A percentile compares a stretch with the other conserved stretches of the same genome.
phyloP scores from a whole-genome alignment of 129 eudicot species.

The Lactuca sativa region DNA sequence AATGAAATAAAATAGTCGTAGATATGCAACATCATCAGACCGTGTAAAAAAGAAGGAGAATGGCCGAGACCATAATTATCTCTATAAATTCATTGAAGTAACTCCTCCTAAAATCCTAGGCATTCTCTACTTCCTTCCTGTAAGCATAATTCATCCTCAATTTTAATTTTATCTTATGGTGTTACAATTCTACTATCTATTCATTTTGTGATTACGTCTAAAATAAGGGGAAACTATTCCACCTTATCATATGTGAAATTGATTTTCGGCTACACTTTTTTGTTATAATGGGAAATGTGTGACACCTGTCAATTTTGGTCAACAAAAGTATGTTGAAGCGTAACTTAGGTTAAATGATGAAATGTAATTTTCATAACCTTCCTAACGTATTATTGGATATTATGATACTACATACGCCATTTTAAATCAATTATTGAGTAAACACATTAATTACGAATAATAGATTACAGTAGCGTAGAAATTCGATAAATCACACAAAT shows the following conservation, averaged over 20 bases:
- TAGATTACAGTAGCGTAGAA: too few relatives aligned
- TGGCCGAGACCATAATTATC: constrained; percentile 62
- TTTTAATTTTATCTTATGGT: not conserved
- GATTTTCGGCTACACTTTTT: not conserved
- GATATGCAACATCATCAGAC: constrained; percentile 32
- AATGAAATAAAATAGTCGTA: constrained; percentile 26
- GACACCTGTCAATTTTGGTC: not conserved
- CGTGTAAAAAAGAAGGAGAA: constrained; percentile 64
- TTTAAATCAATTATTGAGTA: too few relatives aligned
- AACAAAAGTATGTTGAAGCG: not conserved
- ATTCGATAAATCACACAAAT: too few relatives aligned
- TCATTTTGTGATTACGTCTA: not conserved
- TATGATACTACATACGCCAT: too few relatives aligned
- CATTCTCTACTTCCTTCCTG: constrained; percentile 75
- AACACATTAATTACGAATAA: too few relatives aligned
- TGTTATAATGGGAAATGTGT: not conserved
- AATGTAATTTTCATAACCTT: too few relatives aligned
- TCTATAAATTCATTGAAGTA: constrained; percentile 81
- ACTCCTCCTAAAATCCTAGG: constrained; percentile 89
- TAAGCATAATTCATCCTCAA: constrained; percentile 29
- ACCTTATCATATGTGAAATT: not conserved
- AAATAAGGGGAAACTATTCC: not conserved
- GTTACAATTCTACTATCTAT: not conserved
- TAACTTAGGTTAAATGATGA: too few relatives aligned
- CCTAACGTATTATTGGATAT: too few relatives aligned